These are phyloP conservation scores for Russula abietina DNA, from an alignment of 768 basidiomycete genomes.

Conservation along the genomic window DNA sequence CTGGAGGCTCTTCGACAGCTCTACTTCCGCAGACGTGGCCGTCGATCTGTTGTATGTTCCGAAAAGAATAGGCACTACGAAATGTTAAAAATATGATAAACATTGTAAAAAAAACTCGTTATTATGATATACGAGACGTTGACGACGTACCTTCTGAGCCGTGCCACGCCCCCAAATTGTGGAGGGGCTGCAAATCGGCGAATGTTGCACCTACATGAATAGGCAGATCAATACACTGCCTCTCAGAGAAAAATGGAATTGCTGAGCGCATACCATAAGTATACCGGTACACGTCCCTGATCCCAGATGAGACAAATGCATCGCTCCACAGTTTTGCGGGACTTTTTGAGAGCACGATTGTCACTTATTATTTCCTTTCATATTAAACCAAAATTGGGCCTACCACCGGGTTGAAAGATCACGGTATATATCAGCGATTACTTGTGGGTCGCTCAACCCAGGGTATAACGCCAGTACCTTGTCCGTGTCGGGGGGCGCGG, in stretches of 20 bases:
- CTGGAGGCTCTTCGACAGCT: conserved; percentile 27
- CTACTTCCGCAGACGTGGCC: conserved; percentile 26
- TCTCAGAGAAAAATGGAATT: neutral
- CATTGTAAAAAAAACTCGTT: neutral
- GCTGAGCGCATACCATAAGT: neutral
- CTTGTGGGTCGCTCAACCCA: neutral
- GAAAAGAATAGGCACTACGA: conserved; percentile 27
- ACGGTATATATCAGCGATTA: conserved; percentile 6
- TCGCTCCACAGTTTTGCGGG: conserved; percentile 18
- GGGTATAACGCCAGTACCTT: conserved; percentile 3
- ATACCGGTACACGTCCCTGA: conserved; percentile 14
- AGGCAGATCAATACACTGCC: neutral
- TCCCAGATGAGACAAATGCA: conserved; percentile 1
- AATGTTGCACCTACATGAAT: conserved; percentile 2
- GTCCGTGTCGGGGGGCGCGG: too few relatives aligned
- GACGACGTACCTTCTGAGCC: neutral
- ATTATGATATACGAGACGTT: neutral
- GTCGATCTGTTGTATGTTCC: conserved; percentile 28
- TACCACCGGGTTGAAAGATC: conserved; percentile 9
- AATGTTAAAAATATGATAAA: neutral
- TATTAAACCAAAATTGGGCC: neutral
- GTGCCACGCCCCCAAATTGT: neutral
- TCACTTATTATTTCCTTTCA: too few relatives aligned
- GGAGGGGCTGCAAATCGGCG: neutral
- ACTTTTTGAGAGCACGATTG: neutral